A percentile compares a stretch with the other conserved stretches of the same genome.
Conservation (phyloP, 1,139 yeast genomes). For the Blastobotrys petasosporus region DNA sequence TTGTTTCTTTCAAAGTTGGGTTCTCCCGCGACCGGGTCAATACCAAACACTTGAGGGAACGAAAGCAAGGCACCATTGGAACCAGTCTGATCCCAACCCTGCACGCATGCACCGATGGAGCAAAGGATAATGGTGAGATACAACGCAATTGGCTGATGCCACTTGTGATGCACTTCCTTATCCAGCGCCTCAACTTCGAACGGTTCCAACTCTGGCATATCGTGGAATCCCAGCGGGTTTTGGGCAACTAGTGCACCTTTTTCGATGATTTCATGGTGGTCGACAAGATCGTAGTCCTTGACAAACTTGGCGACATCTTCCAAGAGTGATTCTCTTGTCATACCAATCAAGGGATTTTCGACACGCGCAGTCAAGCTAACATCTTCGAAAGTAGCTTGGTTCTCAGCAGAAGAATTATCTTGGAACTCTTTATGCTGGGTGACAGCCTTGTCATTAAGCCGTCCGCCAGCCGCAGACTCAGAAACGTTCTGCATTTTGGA, state of each 20-base stretch:
- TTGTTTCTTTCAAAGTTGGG: slow-evolving; percentile 35
- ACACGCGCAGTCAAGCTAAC: slow-evolving; percentile 3
- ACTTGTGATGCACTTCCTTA: slow-evolving; percentile 51
- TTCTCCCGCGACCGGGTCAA: slow-evolving; percentile 23
- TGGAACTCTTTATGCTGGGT: no score
- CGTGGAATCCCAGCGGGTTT: slow-evolving; percentile 17
- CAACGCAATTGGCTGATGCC: slow-evolving; percentile 57
- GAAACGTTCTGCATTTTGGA: no score
- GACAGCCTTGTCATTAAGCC: no score
- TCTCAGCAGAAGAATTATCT: no score
- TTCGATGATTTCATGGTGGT: slow-evolving; percentile 13
- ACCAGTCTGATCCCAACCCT: slow-evolving; percentile 89
- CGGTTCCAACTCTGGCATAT: slow-evolving; percentile 50
- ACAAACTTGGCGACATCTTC: slow-evolving; percentile 18
- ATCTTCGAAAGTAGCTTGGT: background rate
- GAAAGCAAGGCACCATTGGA: slow-evolving; percentile 75
- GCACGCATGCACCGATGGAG: slow-evolving; percentile 84
- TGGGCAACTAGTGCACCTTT: slow-evolving; percentile 24
- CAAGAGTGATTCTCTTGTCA: slow-evolving; percentile 14
- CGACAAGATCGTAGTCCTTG: slow-evolving; percentile 16
- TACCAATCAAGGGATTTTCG: slow-evolving; percentile 20
- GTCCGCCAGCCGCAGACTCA: no score
- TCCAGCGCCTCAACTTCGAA: slow-evolving; percentile 54
- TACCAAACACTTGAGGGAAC: slow-evolving; percentile 56
- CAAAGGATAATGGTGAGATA: slow-evolving; percentile 62